These are phyloP conservation scores for Suillus lakei DNA, from an alignment of 768 basidiomycete genomes.

Conservation along the genomic window DNA sequence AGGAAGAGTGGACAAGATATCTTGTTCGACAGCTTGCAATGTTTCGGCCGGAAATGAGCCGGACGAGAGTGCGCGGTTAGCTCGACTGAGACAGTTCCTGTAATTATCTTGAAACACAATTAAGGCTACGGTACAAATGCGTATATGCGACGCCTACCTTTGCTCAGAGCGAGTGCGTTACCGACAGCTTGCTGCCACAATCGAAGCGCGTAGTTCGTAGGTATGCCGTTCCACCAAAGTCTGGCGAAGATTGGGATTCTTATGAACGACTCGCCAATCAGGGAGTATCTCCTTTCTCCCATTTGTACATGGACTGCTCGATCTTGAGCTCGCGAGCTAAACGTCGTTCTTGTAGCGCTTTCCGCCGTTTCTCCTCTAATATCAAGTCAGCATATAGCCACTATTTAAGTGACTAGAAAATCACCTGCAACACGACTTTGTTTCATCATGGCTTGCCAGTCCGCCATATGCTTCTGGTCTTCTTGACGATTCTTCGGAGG, in stretches of 20 bases:
- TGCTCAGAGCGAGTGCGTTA: constrained; percentile 79
- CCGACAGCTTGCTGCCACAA: constrained; percentile 91
- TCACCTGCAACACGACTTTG: constrained; percentile 74
- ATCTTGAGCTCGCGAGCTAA: constrained; percentile 66
- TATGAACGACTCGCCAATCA: constrained; percentile 79
- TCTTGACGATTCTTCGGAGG: constrained; percentile 82
- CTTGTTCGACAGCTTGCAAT: constrained; percentile 69
- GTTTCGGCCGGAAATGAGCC: constrained; percentile 70
- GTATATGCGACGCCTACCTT: constrained; percentile 53
- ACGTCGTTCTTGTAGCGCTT: constrained; percentile 65
- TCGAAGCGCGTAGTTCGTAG: constrained; percentile 72
- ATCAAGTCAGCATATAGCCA: constrained; percentile 7
- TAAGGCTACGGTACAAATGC: constrained; percentile 7
- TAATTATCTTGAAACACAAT: constrained; percentile 60
- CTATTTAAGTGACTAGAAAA: constrained; percentile 24
- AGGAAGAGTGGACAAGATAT: constrained; percentile 76
- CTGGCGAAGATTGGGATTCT: constrained; percentile 64
- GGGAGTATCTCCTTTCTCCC: constrained; percentile 84
- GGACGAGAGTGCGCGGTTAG: constrained; percentile 67
- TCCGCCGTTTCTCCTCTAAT: constrained; percentile 73
- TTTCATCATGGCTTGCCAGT: constrained; percentile 90
- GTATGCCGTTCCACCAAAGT: constrained; percentile 91
- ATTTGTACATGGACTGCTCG: constrained; percentile 70
- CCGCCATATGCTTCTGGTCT: constrained; percentile 81
- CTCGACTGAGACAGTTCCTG: constrained; percentile 71